Evolutionary conservation across 2,329 filamentous ascomycete species (phyloP).

Genomic region (Exophiala xenobiotica): DNA sequence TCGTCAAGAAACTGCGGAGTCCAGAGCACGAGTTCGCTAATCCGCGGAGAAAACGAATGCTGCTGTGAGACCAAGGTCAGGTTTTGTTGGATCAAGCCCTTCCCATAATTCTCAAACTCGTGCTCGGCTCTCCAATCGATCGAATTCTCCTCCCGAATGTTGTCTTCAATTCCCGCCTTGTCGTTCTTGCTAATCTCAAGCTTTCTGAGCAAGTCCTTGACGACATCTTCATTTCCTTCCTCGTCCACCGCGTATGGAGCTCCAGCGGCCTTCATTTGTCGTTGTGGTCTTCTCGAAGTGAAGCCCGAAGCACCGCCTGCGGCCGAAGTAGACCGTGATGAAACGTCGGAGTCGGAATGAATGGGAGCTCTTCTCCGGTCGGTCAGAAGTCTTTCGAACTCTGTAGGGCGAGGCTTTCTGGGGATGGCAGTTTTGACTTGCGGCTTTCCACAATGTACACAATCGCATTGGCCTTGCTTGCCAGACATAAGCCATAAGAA

Average conservation of each 20-base stretch:
- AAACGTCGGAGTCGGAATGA: slow-evolving; percentile 5
- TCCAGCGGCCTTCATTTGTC: slow-evolving; percentile 24
- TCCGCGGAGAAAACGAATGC: slow-evolving; percentile 53
- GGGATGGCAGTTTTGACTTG: slow-evolving; percentile 6
- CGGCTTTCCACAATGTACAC: slow-evolving; percentile 46
- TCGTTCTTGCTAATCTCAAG: slow-evolving; percentile 38
- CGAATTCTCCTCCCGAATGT: slow-evolving; percentile 51
- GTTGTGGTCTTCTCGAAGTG: slow-evolving; percentile 24
- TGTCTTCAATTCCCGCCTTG: slow-evolving; percentile 42
- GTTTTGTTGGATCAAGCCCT: slow-evolving; percentile 42
- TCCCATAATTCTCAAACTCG: slow-evolving; percentile 17
- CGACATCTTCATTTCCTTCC: slow-evolving; percentile 57
- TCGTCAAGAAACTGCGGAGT: slow-evolving; percentile 35
- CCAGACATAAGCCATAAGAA: slow-evolving; percentile 57
- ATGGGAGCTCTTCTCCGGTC: slow-evolving; percentile 19
- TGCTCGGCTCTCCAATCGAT: slow-evolving; percentile 58
- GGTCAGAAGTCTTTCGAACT: neutral
- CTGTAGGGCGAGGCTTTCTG: slow-evolving; percentile 21
- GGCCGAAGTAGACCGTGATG: slow-evolving; percentile 15
- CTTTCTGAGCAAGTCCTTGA: slow-evolving; percentile 50
- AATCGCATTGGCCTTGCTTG: slow-evolving; percentile 47
- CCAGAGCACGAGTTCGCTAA: slow-evolving; percentile 60
- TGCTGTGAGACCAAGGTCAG: slow-evolving; percentile 46
- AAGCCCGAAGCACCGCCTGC: slow-evolving; percentile 12
- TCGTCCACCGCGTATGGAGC: slow-evolving; percentile 40